Percentiles rank a stretch among this genome's conserved stretches.
phyloP scores from a whole-genome alignment of 441 rosid species.

The Populus hybrid region DNA sequence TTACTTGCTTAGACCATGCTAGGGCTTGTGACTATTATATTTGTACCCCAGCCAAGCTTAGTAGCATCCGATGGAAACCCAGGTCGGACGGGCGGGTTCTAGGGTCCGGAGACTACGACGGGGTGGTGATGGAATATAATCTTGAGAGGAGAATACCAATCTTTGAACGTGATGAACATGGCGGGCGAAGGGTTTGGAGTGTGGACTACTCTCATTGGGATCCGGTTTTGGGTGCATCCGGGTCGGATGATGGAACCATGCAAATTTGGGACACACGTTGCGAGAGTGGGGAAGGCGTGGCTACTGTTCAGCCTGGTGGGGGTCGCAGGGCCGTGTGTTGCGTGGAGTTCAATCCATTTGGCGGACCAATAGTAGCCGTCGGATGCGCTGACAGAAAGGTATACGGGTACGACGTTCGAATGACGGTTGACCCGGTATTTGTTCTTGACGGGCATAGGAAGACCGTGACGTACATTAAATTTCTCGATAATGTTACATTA shows the following conservation, averaged over 20 bases:
- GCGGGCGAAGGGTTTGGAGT: slow-evolving; percentile 87
- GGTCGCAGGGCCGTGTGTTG: slow-evolving; percentile 52
- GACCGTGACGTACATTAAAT: slow-evolving; percentile 65
- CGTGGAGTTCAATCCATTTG: slow-evolving; percentile 69
- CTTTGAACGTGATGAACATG: slow-evolving; percentile 91
- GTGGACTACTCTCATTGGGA: slow-evolving; percentile 58
- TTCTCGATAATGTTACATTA: slow-evolving; percentile 37
- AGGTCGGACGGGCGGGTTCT: slow-evolving; percentile 45
- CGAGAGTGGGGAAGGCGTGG: slow-evolving; percentile 43
- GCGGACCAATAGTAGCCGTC: slow-evolving; percentile 45
- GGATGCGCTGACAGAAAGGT: slow-evolving; percentile 74
- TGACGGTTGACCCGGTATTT: slow-evolving; percentile 35
- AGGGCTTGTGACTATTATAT: slow-evolving; percentile 52
- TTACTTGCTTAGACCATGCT: slow-evolving; percentile 39
- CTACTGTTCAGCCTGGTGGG: slow-evolving; percentile 44
- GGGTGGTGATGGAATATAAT: slow-evolving; percentile 83
- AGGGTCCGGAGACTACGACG: slow-evolving; percentile 87
- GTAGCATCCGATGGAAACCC: slow-evolving; percentile 80
- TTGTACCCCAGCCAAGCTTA: slow-evolving; percentile 83
- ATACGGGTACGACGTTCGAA: slow-evolving; percentile 64
- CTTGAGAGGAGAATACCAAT: slow-evolving; percentile 51
- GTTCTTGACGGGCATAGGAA: slow-evolving; percentile 58
- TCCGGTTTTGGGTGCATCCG: slow-evolving; percentile 63
- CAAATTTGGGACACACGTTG: slow-evolving; percentile 82
- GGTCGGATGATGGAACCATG: slow-evolving; percentile 83